These are phyloP conservation scores for Naganishia liquefaciens DNA, from an alignment of 1,284 basidiomycete genomes.

Conservation along the genomic window DNA sequence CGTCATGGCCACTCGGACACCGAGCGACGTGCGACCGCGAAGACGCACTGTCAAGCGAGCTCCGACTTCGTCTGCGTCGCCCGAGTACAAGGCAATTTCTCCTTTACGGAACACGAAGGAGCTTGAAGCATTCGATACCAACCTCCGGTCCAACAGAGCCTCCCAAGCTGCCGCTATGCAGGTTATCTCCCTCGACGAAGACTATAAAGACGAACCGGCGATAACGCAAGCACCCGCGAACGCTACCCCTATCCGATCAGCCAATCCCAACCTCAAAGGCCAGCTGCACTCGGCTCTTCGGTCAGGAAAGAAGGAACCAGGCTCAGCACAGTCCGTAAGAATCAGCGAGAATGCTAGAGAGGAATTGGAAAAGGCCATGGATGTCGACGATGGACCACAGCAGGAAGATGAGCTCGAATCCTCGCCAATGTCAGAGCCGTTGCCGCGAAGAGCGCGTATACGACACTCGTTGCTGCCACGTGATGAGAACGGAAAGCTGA, in stretches of 20 bases:
- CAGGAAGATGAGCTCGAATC: slow-evolving; percentile 2
- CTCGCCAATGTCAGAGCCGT: slow-evolving; percentile 8
- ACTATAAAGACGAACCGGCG: neutral
- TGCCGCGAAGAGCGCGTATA: slow-evolving; percentile 13
- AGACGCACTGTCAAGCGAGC: neutral
- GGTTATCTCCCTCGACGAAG: neutral
- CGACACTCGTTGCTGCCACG: slow-evolving; percentile 14
- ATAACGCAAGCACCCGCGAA: neutral
- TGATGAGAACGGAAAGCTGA: slow-evolving; percentile 4
- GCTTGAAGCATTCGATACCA: neutral
- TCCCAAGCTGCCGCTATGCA: neutral
- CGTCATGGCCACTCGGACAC: slow-evolving; percentile 10
- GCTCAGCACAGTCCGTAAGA: slow-evolving; percentile 9
- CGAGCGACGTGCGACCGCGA: neutral
- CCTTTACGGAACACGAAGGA: neutral
- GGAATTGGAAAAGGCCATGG: neutral
- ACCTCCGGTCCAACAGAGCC: neutral
- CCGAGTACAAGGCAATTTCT: slow-evolving; percentile 8
- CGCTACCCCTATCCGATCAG: neutral
- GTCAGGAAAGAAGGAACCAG: neutral
- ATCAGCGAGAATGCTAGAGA: neutral
- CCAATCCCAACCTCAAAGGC: neutral
- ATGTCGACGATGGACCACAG: neutral
- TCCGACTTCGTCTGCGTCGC: neutral
- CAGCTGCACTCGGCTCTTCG: slow-evolving; percentile 5